A percentile compares a stretch with the other conserved stretches of the same genome.
phyloP scores from a whole-genome alignment of 2,329 filamentous ascomycete genomes.

The Zelopaecilomyces penicillatus region DNA sequence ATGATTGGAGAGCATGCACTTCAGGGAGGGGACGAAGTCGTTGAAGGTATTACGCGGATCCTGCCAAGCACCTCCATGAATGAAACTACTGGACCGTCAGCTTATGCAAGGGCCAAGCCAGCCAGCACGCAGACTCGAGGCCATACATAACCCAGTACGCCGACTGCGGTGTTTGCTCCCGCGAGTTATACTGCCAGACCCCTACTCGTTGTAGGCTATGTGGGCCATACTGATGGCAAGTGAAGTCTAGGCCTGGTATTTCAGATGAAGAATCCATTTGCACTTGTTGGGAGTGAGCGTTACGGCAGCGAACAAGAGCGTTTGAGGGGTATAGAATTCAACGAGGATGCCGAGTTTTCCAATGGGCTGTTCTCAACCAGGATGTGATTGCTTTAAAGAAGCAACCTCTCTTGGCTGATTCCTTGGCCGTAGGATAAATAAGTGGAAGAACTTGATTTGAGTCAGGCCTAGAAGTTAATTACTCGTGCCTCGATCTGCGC shows the following conservation, averaged over 20 bases:
- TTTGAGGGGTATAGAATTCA: no score
- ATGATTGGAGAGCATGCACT: slow-evolving; percentile 27
- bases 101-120: no score
- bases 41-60: slow-evolving; percentile 43
- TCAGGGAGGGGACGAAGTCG: slow-evolving; percentile 38
- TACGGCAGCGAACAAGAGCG: no score
- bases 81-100: slow-evolving; percentile 29
- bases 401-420: no score
- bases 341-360: no score
- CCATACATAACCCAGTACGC: slow-evolving; percentile 30
- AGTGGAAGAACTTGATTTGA: no score
- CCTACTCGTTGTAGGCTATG: slow-evolving; percentile 37
- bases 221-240: slow-evolving; percentile 28
- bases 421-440: no score
- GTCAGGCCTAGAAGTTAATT: no score
- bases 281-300: neutral
- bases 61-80: slow-evolving; percentile 58
- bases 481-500: no score
- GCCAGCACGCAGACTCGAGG: neutral
- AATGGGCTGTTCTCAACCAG: no score
- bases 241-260: slow-evolving; percentile 20
- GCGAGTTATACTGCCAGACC: slow-evolving; percentile 31
- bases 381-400: no score
- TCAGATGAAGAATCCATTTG: slow-evolving; percentile 3
- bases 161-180: slow-evolving; percentile 7